phyloP scores from a whole-genome alignment of 495 filamentous ascomycete genomes.

The Ramalina intermedia region DNA sequence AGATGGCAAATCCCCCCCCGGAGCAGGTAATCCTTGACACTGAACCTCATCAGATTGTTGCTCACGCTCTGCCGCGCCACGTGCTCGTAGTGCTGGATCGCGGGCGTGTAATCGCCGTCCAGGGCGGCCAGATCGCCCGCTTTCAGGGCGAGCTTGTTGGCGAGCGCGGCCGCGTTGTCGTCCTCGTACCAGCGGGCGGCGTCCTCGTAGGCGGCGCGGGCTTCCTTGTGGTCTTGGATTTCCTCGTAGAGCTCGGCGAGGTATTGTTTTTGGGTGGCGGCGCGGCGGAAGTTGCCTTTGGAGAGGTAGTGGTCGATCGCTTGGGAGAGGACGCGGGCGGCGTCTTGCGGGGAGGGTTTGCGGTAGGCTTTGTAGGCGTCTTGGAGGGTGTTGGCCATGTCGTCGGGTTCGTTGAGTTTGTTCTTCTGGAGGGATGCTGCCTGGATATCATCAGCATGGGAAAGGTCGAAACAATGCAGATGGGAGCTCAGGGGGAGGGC shows the following conservation, averaged over 20 bases:
- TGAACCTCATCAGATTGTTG: conserved; percentile 80
- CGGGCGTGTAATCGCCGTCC: conserved; percentile 64
- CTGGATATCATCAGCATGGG: background rate
- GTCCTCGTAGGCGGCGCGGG: conserved; percentile 51
- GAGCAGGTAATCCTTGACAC: conserved; percentile 82
- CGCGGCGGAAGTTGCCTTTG: conserved; percentile 76
- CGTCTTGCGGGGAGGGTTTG: conserved; percentile 65
- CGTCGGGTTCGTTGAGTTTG: conserved; percentile 74
- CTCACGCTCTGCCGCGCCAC: conserved; percentile 55
- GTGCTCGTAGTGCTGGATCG: conserved; percentile 67
- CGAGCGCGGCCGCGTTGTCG: conserved; percentile 77
- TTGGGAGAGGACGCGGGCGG: conserved; percentile 54
- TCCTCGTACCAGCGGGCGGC: conserved; percentile 78
- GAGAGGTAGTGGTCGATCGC: conserved; percentile 68
- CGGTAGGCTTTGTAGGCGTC: conserved; percentile 78
- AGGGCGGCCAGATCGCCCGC: conserved; percentile 74
- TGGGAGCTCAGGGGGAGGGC: background rate
- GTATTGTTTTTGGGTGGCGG: conserved; percentile 76
- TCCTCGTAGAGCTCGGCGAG: conserved; percentile 76
- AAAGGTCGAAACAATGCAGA: background rate
- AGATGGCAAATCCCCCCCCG: conserved; percentile 79
- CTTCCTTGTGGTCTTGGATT: conserved; percentile 51
- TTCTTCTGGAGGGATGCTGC: conserved; percentile 60
- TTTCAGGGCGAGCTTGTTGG: conserved; percentile 84
- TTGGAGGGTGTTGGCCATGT: conserved; percentile 65